Percentiles rank a stretch among this genome's conserved stretches.
Evolutionary conservation across 352 stramenopile genomes (phyloP).

Genomic region (Pythium dissimile): DNA sequence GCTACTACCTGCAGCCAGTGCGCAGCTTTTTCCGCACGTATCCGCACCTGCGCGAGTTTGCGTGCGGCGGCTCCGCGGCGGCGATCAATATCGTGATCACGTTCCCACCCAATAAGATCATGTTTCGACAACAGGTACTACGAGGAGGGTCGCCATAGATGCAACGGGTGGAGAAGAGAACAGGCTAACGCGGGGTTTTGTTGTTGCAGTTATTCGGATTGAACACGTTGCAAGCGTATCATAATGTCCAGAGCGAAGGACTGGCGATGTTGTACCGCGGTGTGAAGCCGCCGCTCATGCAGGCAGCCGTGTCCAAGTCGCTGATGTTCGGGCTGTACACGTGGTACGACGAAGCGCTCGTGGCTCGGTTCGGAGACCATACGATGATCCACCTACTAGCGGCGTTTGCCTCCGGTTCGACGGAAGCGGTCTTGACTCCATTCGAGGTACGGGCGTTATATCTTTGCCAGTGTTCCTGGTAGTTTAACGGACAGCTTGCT

Average conservation of each 20-base stretch:
- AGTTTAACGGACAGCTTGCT: no score
- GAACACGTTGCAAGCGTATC: constrained; percentile 62
- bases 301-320: constrained; percentile 84
- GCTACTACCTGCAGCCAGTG: constrained; percentile 10
- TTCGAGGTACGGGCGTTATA: constrained; percentile 84
- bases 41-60: constrained; percentile 78
- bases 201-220: constrained; percentile 73
- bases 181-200: constrained; percentile 12
- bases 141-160: neutral
- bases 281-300: constrained; percentile 79
- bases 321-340: constrained; percentile 91
- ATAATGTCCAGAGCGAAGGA: constrained; percentile 64
- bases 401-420: constrained; percentile 70
- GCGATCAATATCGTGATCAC: constrained; percentile 88
- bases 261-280: constrained; percentile 73
- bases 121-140: constrained; percentile 88
- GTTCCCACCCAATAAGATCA: constrained; percentile 88
- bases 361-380: constrained; percentile 37
- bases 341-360: constrained; percentile 71
- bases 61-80: constrained; percentile 72
- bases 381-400: constrained; percentile 48
- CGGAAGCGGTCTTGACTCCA: constrained; percentile 77
- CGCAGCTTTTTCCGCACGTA: constrained; percentile 45
- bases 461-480: no score
- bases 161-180: constrained; percentile 3